Evolutionary conservation across 805 yeast genomes (phyloP).

Genomic region (Nakazawaea populi): DNA sequence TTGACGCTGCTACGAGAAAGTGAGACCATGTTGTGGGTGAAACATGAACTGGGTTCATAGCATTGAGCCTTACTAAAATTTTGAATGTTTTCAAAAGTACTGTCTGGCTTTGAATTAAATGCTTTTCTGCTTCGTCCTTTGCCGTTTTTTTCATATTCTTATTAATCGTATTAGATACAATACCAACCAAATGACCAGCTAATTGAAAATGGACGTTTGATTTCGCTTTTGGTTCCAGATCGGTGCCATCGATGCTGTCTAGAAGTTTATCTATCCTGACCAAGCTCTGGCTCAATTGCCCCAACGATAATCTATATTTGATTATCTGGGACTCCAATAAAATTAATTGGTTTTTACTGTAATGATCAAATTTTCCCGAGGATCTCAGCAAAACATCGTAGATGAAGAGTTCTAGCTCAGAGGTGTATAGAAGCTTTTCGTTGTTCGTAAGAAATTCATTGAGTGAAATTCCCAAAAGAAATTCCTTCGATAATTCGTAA

Average conservation of each 20-base stretch:
- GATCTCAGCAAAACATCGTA: background rate
- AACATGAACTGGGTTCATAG: constrained; percentile 4
- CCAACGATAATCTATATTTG: background rate
- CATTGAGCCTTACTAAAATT: constrained; percentile 7
- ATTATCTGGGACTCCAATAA: constrained; percentile 2
- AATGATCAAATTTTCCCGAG: background rate
- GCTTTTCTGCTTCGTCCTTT: background rate
- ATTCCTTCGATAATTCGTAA: constrained; percentile 3
- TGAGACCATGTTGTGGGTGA: constrained; percentile 14
- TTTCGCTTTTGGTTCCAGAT: background rate
- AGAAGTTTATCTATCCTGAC: background rate
- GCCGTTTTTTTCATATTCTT: background rate
- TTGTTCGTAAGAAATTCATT: background rate
- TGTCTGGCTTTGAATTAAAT: background rate
- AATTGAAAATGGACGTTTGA: background rate
- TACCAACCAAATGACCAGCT: background rate
- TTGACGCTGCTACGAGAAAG: constrained; percentile 11
- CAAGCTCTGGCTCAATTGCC: constrained; percentile 3
- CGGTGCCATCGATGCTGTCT: background rate
- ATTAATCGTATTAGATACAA: background rate
- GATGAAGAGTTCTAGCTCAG: constrained; percentile 1
- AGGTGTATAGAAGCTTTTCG: background rate
- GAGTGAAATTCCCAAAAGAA: background rate
- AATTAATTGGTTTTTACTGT: background rate
- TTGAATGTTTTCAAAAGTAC: background rate